Evolutionary conservation across 345 rosid species (phyloP).

Genomic region (Acer yangbiense): DNA sequence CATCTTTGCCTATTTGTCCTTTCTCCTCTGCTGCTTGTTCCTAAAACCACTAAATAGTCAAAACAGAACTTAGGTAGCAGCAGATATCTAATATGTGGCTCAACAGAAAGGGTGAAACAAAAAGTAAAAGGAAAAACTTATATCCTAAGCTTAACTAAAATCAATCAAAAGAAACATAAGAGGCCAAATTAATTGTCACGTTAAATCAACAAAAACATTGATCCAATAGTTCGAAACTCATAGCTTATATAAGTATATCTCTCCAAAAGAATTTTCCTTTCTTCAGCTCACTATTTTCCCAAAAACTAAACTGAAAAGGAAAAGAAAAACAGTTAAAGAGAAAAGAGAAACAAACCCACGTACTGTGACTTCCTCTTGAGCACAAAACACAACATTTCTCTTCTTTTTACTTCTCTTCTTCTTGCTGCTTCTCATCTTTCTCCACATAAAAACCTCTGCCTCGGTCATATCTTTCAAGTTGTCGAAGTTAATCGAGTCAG

Average conservation of each 20-base stretch:
- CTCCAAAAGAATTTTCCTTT: neutral
- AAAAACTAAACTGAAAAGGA: neutral
- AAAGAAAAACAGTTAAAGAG: neutral
- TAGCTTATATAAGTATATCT: neutral
- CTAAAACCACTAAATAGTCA: constrained; percentile 5
- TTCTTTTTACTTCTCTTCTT: constrained; percentile 1
- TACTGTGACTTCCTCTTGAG: constrained; percentile 11
- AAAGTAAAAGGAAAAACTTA: no score
- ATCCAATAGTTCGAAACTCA: neutral
- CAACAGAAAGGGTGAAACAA: neutral
- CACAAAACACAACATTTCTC: neutral
- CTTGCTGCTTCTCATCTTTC: constrained; percentile 17
- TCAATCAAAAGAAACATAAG: neutral
- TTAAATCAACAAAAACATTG: neutral
- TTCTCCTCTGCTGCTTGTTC: constrained; percentile 7
- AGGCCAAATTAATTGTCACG: neutral
- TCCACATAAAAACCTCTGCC: constrained; percentile 19
- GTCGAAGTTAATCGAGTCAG: constrained; percentile 20
- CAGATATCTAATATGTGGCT: neutral
- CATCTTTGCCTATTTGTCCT: neutral
- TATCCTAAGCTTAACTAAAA: neutral
- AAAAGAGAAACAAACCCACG: neutral
- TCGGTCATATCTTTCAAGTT: constrained; percentile 20
- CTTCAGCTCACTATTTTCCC: neutral
- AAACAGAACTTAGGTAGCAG: neutral